Percentiles rank a stretch among this genome's conserved stretches.
These are phyloP conservation scores for Solanum corneliomulleri DNA, from an alignment of 257 asterid genomes.

Conservation along the genomic window DNA sequence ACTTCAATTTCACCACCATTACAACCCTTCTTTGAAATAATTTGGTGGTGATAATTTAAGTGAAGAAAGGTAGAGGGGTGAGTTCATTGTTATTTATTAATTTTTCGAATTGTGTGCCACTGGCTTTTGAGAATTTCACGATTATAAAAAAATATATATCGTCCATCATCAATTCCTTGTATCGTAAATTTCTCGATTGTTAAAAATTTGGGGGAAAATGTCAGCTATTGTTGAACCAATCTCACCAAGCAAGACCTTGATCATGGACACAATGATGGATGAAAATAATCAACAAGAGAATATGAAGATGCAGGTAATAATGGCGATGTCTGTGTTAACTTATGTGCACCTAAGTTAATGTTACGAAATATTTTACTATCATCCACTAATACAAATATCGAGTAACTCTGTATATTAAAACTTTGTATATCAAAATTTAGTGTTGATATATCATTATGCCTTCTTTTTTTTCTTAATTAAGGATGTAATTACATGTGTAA, in stretches of 20 bases:
- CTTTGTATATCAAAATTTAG: neutral
- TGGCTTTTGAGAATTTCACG: neutral
- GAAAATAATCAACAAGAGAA: neutral
- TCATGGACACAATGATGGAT: neutral
- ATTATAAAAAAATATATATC: neutral
- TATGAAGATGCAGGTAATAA: neutral
- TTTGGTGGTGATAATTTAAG: neutral
- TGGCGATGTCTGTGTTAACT: rapidly evolving
- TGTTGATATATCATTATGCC: neutral
- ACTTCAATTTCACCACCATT: neutral
- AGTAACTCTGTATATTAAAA: neutral
- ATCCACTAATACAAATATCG: rapidly evolving
- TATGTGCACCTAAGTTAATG: neutral
- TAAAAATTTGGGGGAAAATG: neutral
- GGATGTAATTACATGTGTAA: neutral
- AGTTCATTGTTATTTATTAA: neutral
- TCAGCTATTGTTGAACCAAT: neutral
- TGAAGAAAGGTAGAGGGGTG: neutral
- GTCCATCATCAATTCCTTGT: neutral
- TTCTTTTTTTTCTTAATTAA: neutral
- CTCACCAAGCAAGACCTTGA: neutral
- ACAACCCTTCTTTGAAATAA: neutral
- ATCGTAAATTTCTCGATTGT: neutral
- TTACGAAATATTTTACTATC: neutral
- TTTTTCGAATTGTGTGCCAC: rapidly evolving